These are phyloP conservation scores for Xylariaceae sp. DNA, from an alignment of 2,329 filamentous ascomycete species.

Conservation along the genomic window DNA sequence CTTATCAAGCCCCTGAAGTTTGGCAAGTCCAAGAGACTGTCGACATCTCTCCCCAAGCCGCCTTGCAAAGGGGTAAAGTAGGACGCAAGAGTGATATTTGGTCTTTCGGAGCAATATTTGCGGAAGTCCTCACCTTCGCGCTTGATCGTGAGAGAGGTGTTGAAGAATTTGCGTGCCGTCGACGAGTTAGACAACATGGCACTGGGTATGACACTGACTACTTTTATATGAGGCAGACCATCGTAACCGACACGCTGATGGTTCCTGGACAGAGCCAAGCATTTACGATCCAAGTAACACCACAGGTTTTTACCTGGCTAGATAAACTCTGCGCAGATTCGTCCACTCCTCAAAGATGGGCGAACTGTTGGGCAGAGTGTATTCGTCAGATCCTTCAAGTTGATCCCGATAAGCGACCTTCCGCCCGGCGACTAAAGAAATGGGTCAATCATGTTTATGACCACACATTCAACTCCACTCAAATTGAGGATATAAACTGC, in stretches of 20 bases:
- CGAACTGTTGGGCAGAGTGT: background rate
- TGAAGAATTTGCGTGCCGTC: background rate
- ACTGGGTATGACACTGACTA: background rate
- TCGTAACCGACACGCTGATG: background rate
- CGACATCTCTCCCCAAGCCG: background rate
- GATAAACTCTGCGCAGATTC: background rate
- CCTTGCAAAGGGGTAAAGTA: background rate
- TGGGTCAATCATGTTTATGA: background rate
- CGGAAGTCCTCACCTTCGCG: background rate
- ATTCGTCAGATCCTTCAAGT: background rate
- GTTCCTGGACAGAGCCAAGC: background rate
- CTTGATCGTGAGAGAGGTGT: background rate
- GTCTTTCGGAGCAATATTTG: slow-evolving; percentile 1
- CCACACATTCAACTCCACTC: background rate
- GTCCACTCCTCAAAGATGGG: background rate
- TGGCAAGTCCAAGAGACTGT: background rate
- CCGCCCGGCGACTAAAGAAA: background rate
- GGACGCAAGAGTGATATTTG: slow-evolving; percentile 2
- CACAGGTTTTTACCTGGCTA: background rate
- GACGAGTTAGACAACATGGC: background rate
- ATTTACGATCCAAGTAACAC: background rate
- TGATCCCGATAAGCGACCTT: background rate
- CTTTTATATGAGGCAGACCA: background rate
- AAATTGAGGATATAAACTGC: background rate
- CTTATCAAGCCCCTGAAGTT: slow-evolving; percentile 1